Evolutionary conservation across 257 asterid genomes (phyloP).

Genomic region (Solanum infundibuliforme): DNA sequence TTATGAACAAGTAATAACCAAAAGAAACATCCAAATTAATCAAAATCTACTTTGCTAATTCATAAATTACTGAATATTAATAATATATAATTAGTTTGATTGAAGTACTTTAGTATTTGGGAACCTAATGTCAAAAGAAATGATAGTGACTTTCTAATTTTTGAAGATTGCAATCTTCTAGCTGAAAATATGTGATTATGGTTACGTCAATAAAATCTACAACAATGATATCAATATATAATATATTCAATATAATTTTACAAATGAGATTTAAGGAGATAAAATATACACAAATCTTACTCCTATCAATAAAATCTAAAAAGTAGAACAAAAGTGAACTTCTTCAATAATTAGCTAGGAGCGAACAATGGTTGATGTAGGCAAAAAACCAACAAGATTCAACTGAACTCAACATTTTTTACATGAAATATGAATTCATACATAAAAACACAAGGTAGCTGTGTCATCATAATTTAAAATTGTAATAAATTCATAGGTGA

Average conservation of each 20-base stretch:
- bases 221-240: rapidly evolving
- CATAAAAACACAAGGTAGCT: background rate
- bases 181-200: background rate
- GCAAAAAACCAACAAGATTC: background rate
- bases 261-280: background rate
- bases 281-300: background rate
- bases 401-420: background rate
- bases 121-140: background rate
- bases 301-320: background rate
- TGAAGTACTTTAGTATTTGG: background rate
- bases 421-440: background rate
- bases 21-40: background rate
- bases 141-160: background rate
- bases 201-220: background rate
- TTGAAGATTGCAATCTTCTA: background rate
- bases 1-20: background rate
- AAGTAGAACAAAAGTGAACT: background rate
- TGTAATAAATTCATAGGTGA: background rate
- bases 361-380: background rate
- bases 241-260: background rate
- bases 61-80: background rate
- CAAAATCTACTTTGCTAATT: background rate
- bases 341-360: background rate
- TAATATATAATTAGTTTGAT: background rate
- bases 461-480: background rate